Evolutionary conservation across 2,329 filamentous ascomycete genomes (phyloP).

Genomic region (Fusarium sambucinum): DNA sequence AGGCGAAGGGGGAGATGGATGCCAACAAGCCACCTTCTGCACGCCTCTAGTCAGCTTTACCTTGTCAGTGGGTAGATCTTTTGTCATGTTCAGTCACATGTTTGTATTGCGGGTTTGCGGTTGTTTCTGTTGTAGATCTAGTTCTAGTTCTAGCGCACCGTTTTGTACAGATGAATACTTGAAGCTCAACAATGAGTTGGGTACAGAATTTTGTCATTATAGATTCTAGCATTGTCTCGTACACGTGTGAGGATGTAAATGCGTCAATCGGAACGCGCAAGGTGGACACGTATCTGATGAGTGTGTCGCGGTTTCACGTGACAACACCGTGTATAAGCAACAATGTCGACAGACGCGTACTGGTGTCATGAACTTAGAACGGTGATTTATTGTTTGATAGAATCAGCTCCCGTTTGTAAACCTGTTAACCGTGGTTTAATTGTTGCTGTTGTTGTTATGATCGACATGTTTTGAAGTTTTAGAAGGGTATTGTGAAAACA

Average conservation of each 20-base stretch:
- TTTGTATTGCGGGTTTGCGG: neutral
- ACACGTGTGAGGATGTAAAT: no score
- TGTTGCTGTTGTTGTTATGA: no score
- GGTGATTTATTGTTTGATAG: no score
- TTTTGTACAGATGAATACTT: neutral
- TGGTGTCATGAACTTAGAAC: no score
- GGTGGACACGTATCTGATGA: neutral
- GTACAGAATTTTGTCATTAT: neutral
- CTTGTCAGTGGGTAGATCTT: neutral
- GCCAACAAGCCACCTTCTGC: neutral
- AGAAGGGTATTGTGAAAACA: no score
- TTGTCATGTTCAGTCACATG: no score
- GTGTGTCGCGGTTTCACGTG: neutral
- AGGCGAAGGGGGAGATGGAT: slow-evolving; percentile 25
- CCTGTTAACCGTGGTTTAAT: no score
- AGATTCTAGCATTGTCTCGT: neutral
- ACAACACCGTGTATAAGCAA: no score
- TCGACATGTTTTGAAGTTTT: no score
- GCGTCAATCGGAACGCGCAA: no score
- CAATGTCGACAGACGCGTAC: no score
- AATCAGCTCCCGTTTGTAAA: no score
- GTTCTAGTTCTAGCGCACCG: neutral
- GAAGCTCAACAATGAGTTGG: neutral
- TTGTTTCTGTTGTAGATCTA: neutral
- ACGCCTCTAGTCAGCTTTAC: neutral